A percentile compares a stretch with the other conserved stretches of the same genome.
phyloP scores from a whole-genome alignment of 352 stramenopile species.

The Sclerospora graminicola region DNA sequence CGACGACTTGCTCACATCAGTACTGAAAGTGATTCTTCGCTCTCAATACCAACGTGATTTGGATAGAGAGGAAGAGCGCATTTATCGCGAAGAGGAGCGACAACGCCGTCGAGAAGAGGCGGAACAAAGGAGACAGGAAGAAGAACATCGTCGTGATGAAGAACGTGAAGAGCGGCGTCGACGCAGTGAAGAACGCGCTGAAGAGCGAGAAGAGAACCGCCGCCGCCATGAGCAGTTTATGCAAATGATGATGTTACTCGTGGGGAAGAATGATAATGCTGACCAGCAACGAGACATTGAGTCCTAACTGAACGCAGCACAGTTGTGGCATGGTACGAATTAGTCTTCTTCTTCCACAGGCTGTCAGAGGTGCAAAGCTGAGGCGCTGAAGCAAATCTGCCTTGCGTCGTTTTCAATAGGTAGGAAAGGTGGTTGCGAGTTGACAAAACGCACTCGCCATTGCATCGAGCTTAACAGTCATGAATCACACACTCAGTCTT shows the following conservation, averaged over 20 bases:
- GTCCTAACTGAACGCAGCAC: constrained; percentile 5
- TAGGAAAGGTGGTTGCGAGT: constrained; percentile 23
- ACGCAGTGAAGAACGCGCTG: constrained; percentile 18
- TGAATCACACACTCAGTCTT: constrained; percentile 15
- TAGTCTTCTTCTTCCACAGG: constrained; percentile 2
- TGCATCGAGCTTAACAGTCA: constrained; percentile 74
- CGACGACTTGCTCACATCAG: constrained; percentile 23
- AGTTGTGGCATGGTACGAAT: constrained; percentile 4
- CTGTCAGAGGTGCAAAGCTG: too few species aligned
- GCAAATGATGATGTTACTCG: constrained; percentile 30
- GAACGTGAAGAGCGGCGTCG: constrained; percentile 22
- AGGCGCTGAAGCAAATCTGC: not conserved
- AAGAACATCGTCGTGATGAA: constrained; percentile 26
- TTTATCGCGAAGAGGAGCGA: constrained; percentile 19
- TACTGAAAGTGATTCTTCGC: constrained; percentile 24
- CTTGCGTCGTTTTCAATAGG: constrained; percentile 21
- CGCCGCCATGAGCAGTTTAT: constrained; percentile 30
- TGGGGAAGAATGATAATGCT: constrained; percentile 13
- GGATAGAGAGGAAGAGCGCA: constrained; percentile 23
- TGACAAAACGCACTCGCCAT: constrained; percentile 16
- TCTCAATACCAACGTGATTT: constrained; percentile 29
- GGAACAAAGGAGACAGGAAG: constrained; percentile 20
- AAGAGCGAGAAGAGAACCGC: constrained; percentile 24
- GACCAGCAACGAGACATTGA: constrained; percentile 10
- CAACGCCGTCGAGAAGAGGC: constrained; percentile 17